phyloP scores from a whole-genome alignment of 192 early-diverging fungal genomes.

The Rhizophlyctis rosea region DNA sequence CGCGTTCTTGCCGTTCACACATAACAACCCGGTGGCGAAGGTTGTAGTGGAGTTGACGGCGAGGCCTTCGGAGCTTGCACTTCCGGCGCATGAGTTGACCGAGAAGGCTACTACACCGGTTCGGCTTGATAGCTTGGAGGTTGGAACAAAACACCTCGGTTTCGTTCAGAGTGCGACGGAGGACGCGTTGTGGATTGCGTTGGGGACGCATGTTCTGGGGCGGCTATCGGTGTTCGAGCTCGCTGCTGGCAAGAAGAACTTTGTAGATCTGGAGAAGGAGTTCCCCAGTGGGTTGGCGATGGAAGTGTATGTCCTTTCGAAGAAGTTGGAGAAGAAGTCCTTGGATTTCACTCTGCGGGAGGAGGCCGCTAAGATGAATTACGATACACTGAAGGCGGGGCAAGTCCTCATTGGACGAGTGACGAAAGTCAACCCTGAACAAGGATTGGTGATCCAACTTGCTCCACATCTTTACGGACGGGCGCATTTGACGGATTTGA shows the following conservation, averaged over 20 bases:
- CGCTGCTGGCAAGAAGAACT: slow-evolving; percentile 25
- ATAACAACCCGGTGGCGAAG: slow-evolving; percentile 42
- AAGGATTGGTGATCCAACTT: slow-evolving; percentile 57
- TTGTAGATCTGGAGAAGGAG: slow-evolving; percentile 24
- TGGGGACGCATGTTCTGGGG: slow-evolving; percentile 36
- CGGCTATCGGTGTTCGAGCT: slow-evolving; percentile 30
- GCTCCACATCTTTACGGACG: slow-evolving; percentile 54
- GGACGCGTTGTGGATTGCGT: slow-evolving; percentile 38
- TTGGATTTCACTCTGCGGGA: slow-evolving; percentile 34
- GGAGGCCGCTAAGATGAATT: slow-evolving; percentile 22
- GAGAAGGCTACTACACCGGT: neutral
- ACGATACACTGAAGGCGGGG: slow-evolving; percentile 54
- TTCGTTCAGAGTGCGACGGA: slow-evolving; percentile 37
- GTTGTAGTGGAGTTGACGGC: slow-evolving; percentile 62
- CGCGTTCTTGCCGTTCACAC: slow-evolving; percentile 65
- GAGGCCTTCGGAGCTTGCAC: slow-evolving; percentile 45
- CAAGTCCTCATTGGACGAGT: slow-evolving; percentile 54
- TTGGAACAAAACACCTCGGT: slow-evolving; percentile 34
- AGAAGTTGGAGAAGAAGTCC: slow-evolving; percentile 19
- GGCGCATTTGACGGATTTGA: slow-evolving; percentile 59
- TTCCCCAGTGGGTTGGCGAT: slow-evolving; percentile 36
- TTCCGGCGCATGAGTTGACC: slow-evolving; percentile 11
- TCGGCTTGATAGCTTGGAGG: slow-evolving; percentile 25
- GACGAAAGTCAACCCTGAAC: slow-evolving; percentile 37
- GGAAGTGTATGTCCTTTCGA: slow-evolving; percentile 24